These are phyloP conservation scores for Verticillium nubilum DNA, from an alignment of 2,329 filamentous ascomycete species.

Conservation along the genomic window DNA sequence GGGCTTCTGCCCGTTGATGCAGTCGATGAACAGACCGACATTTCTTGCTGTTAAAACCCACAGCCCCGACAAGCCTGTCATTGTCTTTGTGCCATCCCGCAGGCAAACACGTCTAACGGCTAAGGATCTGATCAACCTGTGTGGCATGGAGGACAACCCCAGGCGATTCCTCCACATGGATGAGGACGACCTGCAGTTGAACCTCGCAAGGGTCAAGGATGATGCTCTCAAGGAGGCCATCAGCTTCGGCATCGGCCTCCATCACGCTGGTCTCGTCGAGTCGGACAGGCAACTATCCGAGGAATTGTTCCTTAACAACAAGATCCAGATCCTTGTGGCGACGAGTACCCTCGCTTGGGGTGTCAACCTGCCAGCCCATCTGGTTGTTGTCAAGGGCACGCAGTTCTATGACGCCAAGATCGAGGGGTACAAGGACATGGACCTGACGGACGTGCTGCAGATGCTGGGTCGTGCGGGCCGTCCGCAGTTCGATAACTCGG, in stretches of 20 bases:
- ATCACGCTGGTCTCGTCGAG: constrained; percentile 95
- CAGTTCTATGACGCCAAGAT: constrained; percentile 98
- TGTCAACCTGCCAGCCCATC: constrained; percentile 92
- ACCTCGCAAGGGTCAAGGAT: constrained; percentile 87
- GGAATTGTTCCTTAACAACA: constrained; percentile 94
- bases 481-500: constrained; percentile 92
- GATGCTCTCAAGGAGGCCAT: constrained; percentile 89
- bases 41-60: constrained; percentile 96
- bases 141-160: constrained; percentile 97
- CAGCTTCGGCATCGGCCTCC: constrained; percentile 92
- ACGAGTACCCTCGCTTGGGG: constrained; percentile 97
- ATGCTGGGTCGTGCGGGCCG: constrained; percentile 95
- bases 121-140: constrained; percentile 94
- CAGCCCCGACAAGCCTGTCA: constrained; percentile 93
- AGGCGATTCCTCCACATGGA: constrained; percentile 89
- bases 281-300: constrained; percentile 87
- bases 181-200: constrained; percentile 85
- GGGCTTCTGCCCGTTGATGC: constrained; percentile 96
- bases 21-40: constrained; percentile 96
- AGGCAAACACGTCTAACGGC: constrained; percentile 92
- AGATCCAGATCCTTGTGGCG: constrained; percentile 93
- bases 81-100: constrained; percentile 95
- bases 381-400: constrained; percentile 96
- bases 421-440: constrained; percentile 98
- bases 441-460: constrained; percentile 93